Base-by-base conservation (phyloP, 2,329 filamentous ascomycete species). In the Talaromyces sp. region DNA sequence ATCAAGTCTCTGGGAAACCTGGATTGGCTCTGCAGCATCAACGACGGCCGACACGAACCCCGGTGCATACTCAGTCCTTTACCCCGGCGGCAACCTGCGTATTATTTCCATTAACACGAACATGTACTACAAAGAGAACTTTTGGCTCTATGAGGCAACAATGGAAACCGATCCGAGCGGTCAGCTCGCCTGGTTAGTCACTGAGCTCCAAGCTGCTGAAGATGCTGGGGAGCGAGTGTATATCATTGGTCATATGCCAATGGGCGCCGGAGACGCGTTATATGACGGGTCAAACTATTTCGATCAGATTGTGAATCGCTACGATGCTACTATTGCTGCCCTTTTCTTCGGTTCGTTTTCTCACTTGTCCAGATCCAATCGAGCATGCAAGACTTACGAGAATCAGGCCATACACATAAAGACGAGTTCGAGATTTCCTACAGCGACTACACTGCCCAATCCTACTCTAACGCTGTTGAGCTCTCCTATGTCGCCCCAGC, bases 41-140 rank as follows among this genome's bases (percentile, higher is more conserved):
- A 68, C 69, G 2, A 75, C 74, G 3, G 74, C 77, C 14, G 69
- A 73, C 42, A 61, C 48, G 6, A 69, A 76, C 39, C 79, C 80
- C 28, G 83, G 83, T 18, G 77, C 77, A 23, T 86, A 85, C 70
- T 82, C 83, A 3, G 76, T 78, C 12, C 75, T 74, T 56, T 75
- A 81, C 48, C 73, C 79, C 5, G 68, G 69, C n/a, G 77, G 76
- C 2, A 83, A 83, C 64, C 73, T 86, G 39, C 79, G 82, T 6
- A 71, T 86, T 67, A 85, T 86, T 66, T 84, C 83, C 8, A 71
- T 85, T 64, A 85, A 82, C 72, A 84, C 82, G 2, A 84, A 85
- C 68, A 68, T 85, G 60, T 85, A 81, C 71, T 86, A 86, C 69
- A 79, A 78, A 28, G 72, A 80, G 64, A 86, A 86, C 74, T 83